Evolutionary conservation across 805 yeast species (phyloP).

Genomic region (Suhomyces kilbournensis): DNA sequence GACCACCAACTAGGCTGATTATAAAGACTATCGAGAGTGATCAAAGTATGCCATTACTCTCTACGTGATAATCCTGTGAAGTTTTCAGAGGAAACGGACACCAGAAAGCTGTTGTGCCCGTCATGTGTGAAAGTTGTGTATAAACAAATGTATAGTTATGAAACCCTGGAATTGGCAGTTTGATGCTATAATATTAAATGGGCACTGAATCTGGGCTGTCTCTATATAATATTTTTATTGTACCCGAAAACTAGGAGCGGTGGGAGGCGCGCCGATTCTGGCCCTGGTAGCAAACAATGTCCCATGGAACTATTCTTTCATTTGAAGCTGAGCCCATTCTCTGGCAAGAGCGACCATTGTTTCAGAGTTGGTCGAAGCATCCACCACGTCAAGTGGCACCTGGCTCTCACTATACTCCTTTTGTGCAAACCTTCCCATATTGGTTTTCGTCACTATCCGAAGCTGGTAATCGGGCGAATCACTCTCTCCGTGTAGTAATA

Average conservation of each 20-base stretch:
- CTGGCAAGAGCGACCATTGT: conserved; percentile 67
- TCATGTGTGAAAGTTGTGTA: no score
- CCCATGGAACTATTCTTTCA: neutral
- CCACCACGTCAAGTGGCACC: conserved; percentile 88
- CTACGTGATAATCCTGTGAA: no score
- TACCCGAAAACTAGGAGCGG: no score
- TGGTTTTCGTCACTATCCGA: conserved; percentile 65
- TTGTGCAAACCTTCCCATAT: conserved; percentile 70
- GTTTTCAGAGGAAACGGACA: no score
- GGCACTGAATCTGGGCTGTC: neutral
- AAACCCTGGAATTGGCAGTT: neutral
- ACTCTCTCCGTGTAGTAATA: conserved; percentile 24
- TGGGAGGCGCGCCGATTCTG: no score
- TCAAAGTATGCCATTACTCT: no score
- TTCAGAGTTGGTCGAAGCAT: conserved; percentile 68
- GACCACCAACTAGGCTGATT: no score
- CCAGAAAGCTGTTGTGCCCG: no score
- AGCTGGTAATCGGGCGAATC: conserved; percentile 42
- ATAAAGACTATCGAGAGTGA: no score
- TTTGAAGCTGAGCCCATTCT: conserved; percentile 44
- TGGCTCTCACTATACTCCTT: conserved; percentile 87
- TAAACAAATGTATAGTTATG: neutral
- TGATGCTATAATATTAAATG: no score
- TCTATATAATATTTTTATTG: neutral
- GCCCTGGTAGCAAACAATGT: neutral